These are phyloP conservation scores for Penicillium capsulatum DNA, from an alignment of 2,329 filamentous ascomycete genomes.

Conservation along the genomic window DNA sequence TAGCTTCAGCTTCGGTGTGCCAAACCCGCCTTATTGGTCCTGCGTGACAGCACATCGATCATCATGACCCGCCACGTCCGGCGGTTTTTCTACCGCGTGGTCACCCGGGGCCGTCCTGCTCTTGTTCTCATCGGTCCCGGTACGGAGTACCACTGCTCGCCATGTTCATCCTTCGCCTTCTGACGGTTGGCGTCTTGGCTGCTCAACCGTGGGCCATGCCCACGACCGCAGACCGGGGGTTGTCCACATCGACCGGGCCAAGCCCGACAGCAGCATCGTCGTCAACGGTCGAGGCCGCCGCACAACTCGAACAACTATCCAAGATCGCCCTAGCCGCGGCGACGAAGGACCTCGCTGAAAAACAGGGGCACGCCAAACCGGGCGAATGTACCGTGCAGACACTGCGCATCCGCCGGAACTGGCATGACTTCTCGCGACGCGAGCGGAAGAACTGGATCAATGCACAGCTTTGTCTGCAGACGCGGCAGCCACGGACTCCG, in stretches of 20 bases:
- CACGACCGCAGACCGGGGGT: neutral
- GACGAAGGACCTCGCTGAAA: neutral
- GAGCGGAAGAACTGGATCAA: constrained; percentile 43
- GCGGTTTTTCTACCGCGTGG: too few species aligned
- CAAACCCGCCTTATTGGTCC: too few species aligned
- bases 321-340: neutral
- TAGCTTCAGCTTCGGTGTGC: too few species aligned
- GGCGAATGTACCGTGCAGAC: constrained; percentile 11
- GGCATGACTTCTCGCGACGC: constrained; percentile 29
- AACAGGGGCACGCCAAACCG: neutral
- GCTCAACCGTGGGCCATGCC: neutral
- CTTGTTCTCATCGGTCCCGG: too few species aligned
- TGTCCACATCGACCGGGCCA: neutral
- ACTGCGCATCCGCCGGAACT: constrained; percentile 23
- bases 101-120: too few species aligned
- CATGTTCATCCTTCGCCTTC: too few species aligned
- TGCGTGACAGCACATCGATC: too few species aligned
- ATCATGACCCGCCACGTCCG: too few species aligned
- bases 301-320: neutral
- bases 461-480: constrained; percentile 46
- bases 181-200: neutral
- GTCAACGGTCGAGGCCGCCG: neutral
- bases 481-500: constrained; percentile 35
- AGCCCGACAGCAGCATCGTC: neutral
- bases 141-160: too few species aligned